A percentile compares a stretch with the other conserved stretches of the same genome.
phyloP scores from a whole-genome alignment of 257 asterid species.

The Thymus quinquecostatus region DNA sequence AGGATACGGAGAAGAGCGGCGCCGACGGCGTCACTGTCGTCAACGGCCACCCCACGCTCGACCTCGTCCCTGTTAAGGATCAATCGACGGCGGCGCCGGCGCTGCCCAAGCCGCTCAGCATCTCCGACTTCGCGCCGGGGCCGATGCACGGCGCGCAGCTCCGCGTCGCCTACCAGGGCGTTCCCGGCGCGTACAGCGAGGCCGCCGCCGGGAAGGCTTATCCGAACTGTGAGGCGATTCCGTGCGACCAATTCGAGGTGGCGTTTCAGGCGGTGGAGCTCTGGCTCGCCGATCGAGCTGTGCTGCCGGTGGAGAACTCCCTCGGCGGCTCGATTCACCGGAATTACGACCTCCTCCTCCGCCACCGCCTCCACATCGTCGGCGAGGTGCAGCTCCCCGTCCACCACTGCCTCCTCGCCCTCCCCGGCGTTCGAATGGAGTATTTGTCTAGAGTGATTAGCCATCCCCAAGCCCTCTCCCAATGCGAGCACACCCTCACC shows the following conservation, averaged over 20 bases:
- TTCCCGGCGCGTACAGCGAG: slow-evolving; percentile 96
- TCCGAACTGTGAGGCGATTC: slow-evolving; percentile 88
- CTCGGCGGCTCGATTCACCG: slow-evolving; percentile 97
- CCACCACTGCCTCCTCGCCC: slow-evolving; percentile 87
- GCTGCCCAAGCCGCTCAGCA: slow-evolving; percentile 68
- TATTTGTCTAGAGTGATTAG: slow-evolving; percentile 80
- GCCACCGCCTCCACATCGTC: slow-evolving; percentile 98
- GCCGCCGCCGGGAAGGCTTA: slow-evolving; percentile 98
- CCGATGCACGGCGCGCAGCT: slow-evolving; percentile 89
- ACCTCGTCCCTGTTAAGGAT: slow-evolving; percentile 58
- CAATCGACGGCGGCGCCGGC: slow-evolving; percentile 22
- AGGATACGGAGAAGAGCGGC: slow-evolving; percentile 56
- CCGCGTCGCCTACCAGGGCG: slow-evolving; percentile 94
- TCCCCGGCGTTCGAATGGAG: slow-evolving; percentile 87
- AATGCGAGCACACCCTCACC: slow-evolving; percentile 87
- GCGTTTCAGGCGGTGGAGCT: slow-evolving; percentile 98
- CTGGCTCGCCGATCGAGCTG: slow-evolving; percentile 97
- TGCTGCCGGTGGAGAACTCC: slow-evolving; percentile 91
- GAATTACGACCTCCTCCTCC: slow-evolving; percentile 94
- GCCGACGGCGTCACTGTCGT: slow-evolving; percentile 64
- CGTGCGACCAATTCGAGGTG: slow-evolving; percentile 95
- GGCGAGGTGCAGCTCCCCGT: slow-evolving; percentile 95
- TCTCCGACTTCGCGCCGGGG: slow-evolving; percentile 75
- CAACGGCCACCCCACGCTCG: slow-evolving; percentile 69
- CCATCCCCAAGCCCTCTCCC: slow-evolving; percentile 91